Evolutionary conservation across 2,329 filamentous ascomycete genomes (phyloP).

Genomic region (Xylariaceae sp.): DNA sequence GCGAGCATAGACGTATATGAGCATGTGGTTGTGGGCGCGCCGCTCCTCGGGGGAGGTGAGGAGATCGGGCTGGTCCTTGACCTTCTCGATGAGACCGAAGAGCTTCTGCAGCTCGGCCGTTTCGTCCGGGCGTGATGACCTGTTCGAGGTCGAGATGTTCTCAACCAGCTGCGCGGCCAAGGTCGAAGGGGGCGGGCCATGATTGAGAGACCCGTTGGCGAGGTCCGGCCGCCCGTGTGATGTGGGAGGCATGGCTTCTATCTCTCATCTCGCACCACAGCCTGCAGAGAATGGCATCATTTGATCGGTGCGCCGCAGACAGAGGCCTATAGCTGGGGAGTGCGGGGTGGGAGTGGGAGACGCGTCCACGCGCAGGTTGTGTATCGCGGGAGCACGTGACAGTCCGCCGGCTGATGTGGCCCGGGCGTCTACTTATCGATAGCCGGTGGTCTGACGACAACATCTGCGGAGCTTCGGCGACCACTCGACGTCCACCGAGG

Average conservation of each 20-base stretch:
- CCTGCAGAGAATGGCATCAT: no score
- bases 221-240: slow-evolving; percentile 21
- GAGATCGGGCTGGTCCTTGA: slow-evolving; percentile 41
- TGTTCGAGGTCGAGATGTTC: slow-evolving; percentile 61
- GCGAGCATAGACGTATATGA: slow-evolving; percentile 76
- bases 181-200: slow-evolving; percentile 61
- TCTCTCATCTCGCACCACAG: no score
- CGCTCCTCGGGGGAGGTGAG: slow-evolving; percentile 59
- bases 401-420: no score
- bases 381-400: no score
- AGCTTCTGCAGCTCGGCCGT: slow-evolving; percentile 70
- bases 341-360: no score
- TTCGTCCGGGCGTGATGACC: slow-evolving; percentile 55
- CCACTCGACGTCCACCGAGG: no score
- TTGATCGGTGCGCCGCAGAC: no score
- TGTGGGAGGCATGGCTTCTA: slow-evolving; percentile 20
- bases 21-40: slow-evolving; percentile 70
- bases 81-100: slow-evolving; percentile 46
- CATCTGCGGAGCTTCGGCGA: no score
- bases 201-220: slow-evolving; percentile 15
- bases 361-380: no score
- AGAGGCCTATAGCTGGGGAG: no score
- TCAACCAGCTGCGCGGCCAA: slow-evolving; percentile 82
- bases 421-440: no score
- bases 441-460: no score